Conservation (phyloP, 106 monocot species). For the Apostasia ramifera region DNA sequence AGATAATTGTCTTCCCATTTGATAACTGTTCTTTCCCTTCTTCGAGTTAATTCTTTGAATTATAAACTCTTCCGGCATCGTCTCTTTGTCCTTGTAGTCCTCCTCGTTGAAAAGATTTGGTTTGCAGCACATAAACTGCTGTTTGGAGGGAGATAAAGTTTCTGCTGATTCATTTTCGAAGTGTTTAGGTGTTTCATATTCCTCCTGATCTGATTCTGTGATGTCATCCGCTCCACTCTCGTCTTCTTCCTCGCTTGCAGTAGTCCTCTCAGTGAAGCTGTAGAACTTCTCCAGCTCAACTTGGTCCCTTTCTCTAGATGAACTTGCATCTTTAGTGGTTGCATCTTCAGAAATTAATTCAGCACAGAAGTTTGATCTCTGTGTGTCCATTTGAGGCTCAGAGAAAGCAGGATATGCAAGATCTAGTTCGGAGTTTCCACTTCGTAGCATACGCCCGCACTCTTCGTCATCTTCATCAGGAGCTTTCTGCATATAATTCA, state of each 20-base stretch:
- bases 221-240: not conserved
- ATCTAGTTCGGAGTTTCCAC: conserved; percentile 1
- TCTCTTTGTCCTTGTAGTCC: conserved; percentile 14
- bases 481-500: conserved; percentile 29
- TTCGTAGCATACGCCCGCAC: not conserved
- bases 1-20: conserved; percentile 58
- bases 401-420: not conserved
- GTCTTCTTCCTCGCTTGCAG: conserved; percentile 2
- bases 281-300: no score
- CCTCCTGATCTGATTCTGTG: not conserved
- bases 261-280: not conserved
- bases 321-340: not conserved
- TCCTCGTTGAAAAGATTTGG: conserved; percentile 33
- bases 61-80: conserved; percentile 42
- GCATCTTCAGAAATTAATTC: conserved; percentile 13
- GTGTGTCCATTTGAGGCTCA: not conserved
- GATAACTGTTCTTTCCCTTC: conserved; percentile 46
- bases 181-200: not conserved
- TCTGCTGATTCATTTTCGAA: conserved; percentile 1
- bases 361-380: conserved; percentile 1
- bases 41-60: conserved; percentile 54
- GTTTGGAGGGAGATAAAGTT: conserved; percentile 1
- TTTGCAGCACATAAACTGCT: conserved; percentile 13
- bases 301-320: no score
- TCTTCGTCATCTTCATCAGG: conserved; percentile 52